Conservation (phyloP, 2,329 filamentous ascomycete species). For the Magnaporthiopsis rhizophila region DNA sequence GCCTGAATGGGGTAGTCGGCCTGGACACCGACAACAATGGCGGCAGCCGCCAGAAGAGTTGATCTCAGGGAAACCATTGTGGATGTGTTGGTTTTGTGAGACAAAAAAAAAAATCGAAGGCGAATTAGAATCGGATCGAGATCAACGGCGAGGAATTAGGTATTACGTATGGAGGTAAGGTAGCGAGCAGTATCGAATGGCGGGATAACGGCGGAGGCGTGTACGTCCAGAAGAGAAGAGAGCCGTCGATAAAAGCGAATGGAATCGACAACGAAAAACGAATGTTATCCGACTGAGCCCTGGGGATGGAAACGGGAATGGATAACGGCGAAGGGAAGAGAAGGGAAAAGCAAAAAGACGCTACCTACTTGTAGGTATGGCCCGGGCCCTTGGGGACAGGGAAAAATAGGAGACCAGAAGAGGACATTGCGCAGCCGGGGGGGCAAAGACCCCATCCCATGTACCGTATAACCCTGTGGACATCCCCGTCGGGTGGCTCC, state of each 20-base stretch:
- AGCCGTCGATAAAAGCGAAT: neutral
- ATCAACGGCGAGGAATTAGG: neutral
- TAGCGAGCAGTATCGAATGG: neutral
- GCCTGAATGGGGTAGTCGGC: slow-evolving; percentile 57
- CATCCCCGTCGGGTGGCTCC: neutral
- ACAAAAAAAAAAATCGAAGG: neutral
- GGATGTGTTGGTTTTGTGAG: slow-evolving; percentile 1
- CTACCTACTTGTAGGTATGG: slow-evolving; percentile 1
- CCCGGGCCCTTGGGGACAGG: neutral
- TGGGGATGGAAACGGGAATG: neutral
- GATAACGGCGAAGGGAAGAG: neutral
- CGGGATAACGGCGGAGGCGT: neutral
- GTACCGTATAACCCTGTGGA: neutral
- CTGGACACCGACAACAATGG: slow-evolving; percentile 44
- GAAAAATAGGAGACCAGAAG: neutral
- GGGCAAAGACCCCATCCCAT: neutral
- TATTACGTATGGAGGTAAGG: neutral
- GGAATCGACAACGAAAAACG: neutral
- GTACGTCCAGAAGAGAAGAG: neutral
- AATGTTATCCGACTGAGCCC: neutral
- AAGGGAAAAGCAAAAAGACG: neutral
- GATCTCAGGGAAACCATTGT: slow-evolving; percentile 49
- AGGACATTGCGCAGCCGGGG: neutral
- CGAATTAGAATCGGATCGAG: neutral
- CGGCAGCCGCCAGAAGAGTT: slow-evolving; percentile 43